These are phyloP conservation scores for Thozetella sp. DNA, from an alignment of 495 filamentous ascomycete genomes.

Conservation along the genomic window DNA sequence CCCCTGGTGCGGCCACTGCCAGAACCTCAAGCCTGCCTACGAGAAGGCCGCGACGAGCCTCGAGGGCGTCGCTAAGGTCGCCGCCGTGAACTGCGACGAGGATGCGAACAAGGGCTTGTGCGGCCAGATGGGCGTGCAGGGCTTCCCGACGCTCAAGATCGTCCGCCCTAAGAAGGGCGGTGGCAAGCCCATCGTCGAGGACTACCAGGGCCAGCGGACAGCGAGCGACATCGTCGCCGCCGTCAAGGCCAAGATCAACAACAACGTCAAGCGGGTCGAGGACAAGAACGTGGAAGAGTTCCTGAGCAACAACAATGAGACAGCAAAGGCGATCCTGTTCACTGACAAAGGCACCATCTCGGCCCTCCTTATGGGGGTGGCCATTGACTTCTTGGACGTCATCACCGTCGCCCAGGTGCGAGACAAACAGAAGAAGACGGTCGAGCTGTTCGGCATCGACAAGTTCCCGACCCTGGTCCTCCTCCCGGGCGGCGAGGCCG, in stretches of 20 bases:
- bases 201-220: slow-evolving; percentile 83
- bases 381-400: slow-evolving; percentile 87
- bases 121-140: slow-evolving; percentile 84
- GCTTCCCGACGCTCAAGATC: slow-evolving; percentile 97
- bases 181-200: slow-evolving; percentile 84
- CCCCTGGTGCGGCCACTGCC: slow-evolving; percentile 95
- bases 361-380: slow-evolving; percentile 78
- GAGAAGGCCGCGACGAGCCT: slow-evolving; percentile 91
- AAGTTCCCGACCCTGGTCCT: slow-evolving; percentile 83
- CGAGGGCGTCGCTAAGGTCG: slow-evolving; percentile 88
- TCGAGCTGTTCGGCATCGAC: slow-evolving; percentile 73
- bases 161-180: slow-evolving; percentile 75
- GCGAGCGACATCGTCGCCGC: slow-evolving; percentile 88
- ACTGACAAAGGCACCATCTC: slow-evolving; percentile 91
- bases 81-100: slow-evolving; percentile 93
- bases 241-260: slow-evolving; percentile 84
- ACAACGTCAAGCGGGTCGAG: slow-evolving; percentile 80
- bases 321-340: slow-evolving; percentile 88
- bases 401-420: slow-evolving; percentile 84
- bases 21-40: slow-evolving; percentile 93
- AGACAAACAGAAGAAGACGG: slow-evolving; percentile 74
- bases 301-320: slow-evolving; percentile 70
- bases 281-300: slow-evolving; percentile 81
- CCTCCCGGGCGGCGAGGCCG: slow-evolving; percentile 71
- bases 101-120: slow-evolving; percentile 92